Percentiles rank a stretch among this genome's conserved stretches.
Conservation (phyloP, 805 yeast species). For the Candida ponderosae region DNA sequence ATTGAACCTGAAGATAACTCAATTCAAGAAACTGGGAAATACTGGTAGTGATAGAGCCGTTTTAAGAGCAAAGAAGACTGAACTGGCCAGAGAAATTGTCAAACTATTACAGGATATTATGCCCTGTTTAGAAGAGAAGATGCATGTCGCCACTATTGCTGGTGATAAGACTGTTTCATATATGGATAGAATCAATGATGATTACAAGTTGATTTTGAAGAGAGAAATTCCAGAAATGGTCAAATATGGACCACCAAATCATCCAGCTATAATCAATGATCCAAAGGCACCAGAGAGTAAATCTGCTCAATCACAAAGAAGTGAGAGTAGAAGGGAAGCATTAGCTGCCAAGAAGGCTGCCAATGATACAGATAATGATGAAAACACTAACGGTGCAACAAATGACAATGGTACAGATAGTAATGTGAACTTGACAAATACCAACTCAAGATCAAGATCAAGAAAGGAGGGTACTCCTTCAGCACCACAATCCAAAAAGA, state of each 20-base stretch:
- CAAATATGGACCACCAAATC: conserved; percentile 72
- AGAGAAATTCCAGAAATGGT: conserved; percentile 79
- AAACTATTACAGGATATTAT: conserved; percentile 53
- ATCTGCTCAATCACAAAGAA: conserved; percentile 67
- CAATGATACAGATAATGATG: conserved; percentile 17
- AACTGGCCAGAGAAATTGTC: conserved; percentile 25
- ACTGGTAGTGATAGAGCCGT: conserved; percentile 1
- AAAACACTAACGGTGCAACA: conserved; percentile 14
- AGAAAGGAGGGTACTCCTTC: conserved; percentile 17
- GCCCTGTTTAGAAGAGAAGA: conserved; percentile 92
- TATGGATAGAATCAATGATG: conserved; percentile 67
- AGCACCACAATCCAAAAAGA: conserved; percentile 17
- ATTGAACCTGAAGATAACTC: conserved; percentile 45
- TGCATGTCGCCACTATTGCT: conserved; percentile 94
- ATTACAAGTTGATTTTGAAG: conserved; percentile 63
- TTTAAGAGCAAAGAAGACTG: conserved; percentile 20
- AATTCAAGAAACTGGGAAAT: conserved; percentile 32
- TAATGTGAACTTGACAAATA: no score
- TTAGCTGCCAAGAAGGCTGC: conserved; percentile 79
- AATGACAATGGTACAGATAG: conserved; percentile 5
- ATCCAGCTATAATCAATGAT: conserved; percentile 81
- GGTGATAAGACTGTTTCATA: conserved; percentile 67
- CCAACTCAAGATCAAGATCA: conserved; percentile 13
- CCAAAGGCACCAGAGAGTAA: conserved; percentile 41
- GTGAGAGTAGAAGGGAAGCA: conserved; percentile 88